These are phyloP conservation scores for Eucalyptus microcorys DNA, from an alignment of 345 rosid species.

Conservation along the genomic window DNA sequence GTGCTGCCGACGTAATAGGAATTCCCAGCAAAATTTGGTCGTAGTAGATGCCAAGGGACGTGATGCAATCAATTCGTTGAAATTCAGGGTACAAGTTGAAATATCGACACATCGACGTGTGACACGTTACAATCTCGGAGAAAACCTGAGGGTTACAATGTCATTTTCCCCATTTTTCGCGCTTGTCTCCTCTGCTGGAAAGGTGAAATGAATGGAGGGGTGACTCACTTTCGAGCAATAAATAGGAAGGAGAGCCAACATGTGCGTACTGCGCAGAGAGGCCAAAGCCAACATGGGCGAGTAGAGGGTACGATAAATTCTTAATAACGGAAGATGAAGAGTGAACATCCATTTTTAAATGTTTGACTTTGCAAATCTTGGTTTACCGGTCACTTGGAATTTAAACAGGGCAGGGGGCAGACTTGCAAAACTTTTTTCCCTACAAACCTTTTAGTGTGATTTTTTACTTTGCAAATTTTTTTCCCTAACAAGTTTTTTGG, in stretches of 20 bases:
- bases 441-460: too few species aligned
- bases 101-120: neutral
- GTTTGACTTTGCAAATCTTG: neutral
- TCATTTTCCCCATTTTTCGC: neutral
- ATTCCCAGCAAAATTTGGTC: neutral
- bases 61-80: neutral
- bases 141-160: neutral
- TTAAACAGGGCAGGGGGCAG: neutral
- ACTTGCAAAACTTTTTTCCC: neutral
- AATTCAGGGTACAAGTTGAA: neutral
- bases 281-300: neutral
- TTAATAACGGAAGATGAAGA: too few species aligned
- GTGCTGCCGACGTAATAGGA: neutral
- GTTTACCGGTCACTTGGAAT: neutral
- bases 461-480: too few species aligned
- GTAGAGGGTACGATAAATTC: neutral
- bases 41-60: neutral
- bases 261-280: neutral
- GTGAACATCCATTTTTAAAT: too few species aligned
- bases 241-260: neutral
- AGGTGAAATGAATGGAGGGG: neutral
- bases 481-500: too few species aligned
- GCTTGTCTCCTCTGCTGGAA: neutral
- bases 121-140: neutral
- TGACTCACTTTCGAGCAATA: neutral